Evolutionary conservation across 495 filamentous ascomycete genomes (phyloP), one percentile per base, ranked within the genome.

Genomic region (Aspergillus affinis): DNA sequence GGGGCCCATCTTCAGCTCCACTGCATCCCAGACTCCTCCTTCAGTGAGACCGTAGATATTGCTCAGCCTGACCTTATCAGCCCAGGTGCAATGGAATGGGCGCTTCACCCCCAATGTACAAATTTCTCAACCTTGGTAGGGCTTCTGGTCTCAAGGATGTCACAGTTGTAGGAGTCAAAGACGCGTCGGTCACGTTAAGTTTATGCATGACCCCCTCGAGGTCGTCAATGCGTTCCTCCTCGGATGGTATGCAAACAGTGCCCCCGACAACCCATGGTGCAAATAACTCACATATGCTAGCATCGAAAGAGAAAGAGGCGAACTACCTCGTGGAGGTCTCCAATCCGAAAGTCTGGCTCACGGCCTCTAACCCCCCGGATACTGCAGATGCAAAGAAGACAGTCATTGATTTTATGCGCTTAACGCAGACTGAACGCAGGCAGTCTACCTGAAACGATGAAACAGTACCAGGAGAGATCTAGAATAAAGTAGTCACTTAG

Each of bases 21-120:
- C 48, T 1, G 59, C 54, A 27, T 61, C 59, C 59, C 60, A 62
- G 17, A 54, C 49, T 4, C 55, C 55, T 10, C 26, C 49, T 21
- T 83, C 81, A 4, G 68, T 73, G 0, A 82, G 80, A 0, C 82
- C 82, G 61, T 85, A 85, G 3, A 74, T 74, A 55, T 83, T 83
- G 44, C 79, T 66, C 51, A 80, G 70, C 61, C 61, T 66, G 27
- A 73, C 63, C 26, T 69, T 69, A n/a, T 68, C 65, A 15, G 72
- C 76, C 82, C 82, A 84, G n/a, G 64, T 67, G 6, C 12, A 72
- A 67, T 51, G 70, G 66, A 4, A 69, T 60, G 63, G 82, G 67
- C 13, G 76, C 65, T 52, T 75, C 74, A n/a, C 75, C 71, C n/a
- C 67, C 75, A 8, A 75, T 44, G 19, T 64, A 53, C 18, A 76